A percentile compares a stretch with the other conserved stretches of the same genome.
phyloP scores from a whole-genome alignment of 2,329 filamentous ascomycete species.

The Diplodia mutila region DNA sequence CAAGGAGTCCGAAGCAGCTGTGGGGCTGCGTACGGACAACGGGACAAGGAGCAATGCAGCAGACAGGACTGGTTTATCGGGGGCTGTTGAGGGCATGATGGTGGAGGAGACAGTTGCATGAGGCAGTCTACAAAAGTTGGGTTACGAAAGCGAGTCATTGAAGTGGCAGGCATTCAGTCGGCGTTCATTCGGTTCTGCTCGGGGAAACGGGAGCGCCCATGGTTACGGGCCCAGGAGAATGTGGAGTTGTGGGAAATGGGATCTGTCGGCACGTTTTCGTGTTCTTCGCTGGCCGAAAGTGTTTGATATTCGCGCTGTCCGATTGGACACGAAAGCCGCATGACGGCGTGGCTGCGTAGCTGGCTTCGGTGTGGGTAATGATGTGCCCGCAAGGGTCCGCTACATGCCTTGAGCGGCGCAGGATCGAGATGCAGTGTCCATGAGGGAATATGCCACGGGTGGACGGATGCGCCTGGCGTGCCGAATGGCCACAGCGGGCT shows the following conservation, averaged over 20 bases:
- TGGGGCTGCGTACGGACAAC: constrained; percentile 74
- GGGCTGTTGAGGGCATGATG: constrained; percentile 16
- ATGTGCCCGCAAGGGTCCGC: neutral
- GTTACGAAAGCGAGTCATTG: constrained; percentile 10
- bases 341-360: constrained; percentile 11
- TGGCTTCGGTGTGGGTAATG: neutral
- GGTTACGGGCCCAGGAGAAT: neutral
- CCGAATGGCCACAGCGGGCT: neutral
- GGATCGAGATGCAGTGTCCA: neutral
- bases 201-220: constrained; percentile 12
- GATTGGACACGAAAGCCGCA: neutral
- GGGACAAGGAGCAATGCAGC: constrained; percentile 46
- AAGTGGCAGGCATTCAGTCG: constrained; percentile 9
- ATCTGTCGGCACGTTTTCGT: constrained; percentile 5
- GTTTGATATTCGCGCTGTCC: neutral
- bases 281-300: neutral
- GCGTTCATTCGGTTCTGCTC: constrained; percentile 24
- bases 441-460: neutral
- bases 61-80: constrained; percentile 22
- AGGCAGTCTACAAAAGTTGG: neutral
- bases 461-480: neutral
- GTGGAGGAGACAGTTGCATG: constrained; percentile 21
- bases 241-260: constrained; percentile 18
- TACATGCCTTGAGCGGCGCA: neutral
- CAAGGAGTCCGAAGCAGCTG: constrained; percentile 80